Percentiles rank a stretch among this genome's conserved stretches.
Evolutionary conservation across 352 stramenopile species (phyloP).

Genomic region (Ophiocytium majus): DNA sequence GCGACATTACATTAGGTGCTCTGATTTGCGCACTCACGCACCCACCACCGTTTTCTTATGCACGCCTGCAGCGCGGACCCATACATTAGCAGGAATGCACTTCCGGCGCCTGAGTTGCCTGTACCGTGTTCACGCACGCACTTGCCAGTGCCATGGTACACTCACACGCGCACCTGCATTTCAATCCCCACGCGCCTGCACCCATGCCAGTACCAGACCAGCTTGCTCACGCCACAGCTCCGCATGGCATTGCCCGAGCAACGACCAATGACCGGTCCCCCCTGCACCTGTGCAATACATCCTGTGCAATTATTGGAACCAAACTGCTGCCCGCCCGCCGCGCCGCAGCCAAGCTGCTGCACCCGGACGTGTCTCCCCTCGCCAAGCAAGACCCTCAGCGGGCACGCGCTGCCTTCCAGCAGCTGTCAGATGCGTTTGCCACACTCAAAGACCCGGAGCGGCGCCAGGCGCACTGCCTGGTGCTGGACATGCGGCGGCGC

Average conservation of each 20-base stretch:
- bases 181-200: not conserved
- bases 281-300: not conserved
- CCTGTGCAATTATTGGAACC: not conserved
- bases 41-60: no score
- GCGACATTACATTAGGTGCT: no score
- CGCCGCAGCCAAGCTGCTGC: not conserved
- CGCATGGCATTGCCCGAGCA: not conserved
- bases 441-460: slow-evolving; percentile 2
- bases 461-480: not conserved
- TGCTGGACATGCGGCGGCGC: not conserved
- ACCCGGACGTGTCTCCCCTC: not conserved
- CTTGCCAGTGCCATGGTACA: not conserved
- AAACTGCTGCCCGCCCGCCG: not conserved
- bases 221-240: not conserved
- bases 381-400: not conserved
- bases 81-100: no score
- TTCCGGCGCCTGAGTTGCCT: no score
- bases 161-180: not conserved
- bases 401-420: slow-evolving; percentile 6
- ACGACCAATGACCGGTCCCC: not conserved
- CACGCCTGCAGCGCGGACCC: no score
- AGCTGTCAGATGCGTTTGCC: not conserved
- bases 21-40: no score
- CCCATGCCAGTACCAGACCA: not conserved
- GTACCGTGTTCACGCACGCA: no score